A percentile compares a stretch with the other conserved stretches of the same genome.
phyloP scores from a whole-genome alignment of 345 rosid species.

The Ceriops decandra region DNA sequence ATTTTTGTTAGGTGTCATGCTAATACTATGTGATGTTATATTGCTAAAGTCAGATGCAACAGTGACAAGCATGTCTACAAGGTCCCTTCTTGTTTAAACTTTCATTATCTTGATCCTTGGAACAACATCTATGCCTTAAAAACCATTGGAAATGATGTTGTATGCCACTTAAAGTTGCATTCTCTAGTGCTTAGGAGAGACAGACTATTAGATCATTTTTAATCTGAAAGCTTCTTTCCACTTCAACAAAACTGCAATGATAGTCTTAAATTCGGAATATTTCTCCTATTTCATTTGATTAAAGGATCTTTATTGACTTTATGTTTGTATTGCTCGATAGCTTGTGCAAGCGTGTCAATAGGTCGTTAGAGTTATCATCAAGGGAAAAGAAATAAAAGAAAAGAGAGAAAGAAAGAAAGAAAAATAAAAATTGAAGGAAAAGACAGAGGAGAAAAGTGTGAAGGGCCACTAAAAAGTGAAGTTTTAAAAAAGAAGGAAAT shows the following conservation, averaged over 20 bases:
- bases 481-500: not conserved
- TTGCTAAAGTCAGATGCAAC: not conserved
- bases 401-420: not conserved
- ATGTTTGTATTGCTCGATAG: not conserved
- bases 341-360: not conserved
- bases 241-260: not conserved
- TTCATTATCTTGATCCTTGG: not conserved
- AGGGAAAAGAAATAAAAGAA: not conserved
- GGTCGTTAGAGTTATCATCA: not conserved
- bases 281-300: no score
- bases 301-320: not conserved
- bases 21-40: conserved; percentile 1
- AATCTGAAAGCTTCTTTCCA: not conserved
- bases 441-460: not conserved
- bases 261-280: not conserved
- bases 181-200: not conserved
- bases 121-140: not conserved
- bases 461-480: not conserved
- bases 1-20: conserved; percentile 2
- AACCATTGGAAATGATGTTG: not conserved
- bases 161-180: not conserved
- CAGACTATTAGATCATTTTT: not conserved
- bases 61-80: not conserved
- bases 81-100: conserved; percentile 1
- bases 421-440: not conserved